These are phyloP conservation scores for Boletus smithii DNA, from an alignment of 1,284 basidiomycete species.

Conservation along the genomic window DNA sequence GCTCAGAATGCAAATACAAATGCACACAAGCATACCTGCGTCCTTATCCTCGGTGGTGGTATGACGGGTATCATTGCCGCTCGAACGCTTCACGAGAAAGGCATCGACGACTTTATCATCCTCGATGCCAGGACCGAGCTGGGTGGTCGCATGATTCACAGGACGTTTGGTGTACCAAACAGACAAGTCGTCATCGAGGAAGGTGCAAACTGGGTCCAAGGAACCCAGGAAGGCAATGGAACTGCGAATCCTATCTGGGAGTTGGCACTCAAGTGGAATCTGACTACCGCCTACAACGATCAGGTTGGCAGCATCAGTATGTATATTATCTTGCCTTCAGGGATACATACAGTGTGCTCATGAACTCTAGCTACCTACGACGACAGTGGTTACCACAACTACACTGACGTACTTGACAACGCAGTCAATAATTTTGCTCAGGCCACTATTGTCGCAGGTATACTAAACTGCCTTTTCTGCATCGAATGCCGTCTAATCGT, in stretches of 20 bases:
- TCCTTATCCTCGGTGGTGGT: conserved; percentile 63
- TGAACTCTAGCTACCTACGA: conserved; percentile 47
- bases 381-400: conserved; percentile 46
- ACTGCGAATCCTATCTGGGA: conserved; percentile 58
- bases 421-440: conserved; percentile 41
- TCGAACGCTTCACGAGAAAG: conserved; percentile 53
- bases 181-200: conserved; percentile 49
- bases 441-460: conserved; percentile 45
- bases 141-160: conserved; percentile 57
- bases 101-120: conserved; percentile 59
- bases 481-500: not conserved
- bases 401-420: conserved; percentile 41
- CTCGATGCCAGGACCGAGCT: conserved; percentile 58
- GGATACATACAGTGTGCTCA: not conserved
- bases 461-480: not conserved
- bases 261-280: conserved; percentile 49
- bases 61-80: conserved; percentile 66
- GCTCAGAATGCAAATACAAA: conserved; percentile 9
- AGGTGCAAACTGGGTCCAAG: conserved; percentile 73
- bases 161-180: conserved; percentile 40
- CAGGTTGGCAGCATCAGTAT: conserved; percentile 49
- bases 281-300: conserved; percentile 47
- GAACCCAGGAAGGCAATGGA: conserved; percentile 51
- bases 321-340: conserved; percentile 20
- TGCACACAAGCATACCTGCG: conserved; percentile 27